Base-by-base conservation (phyloP, 2,329 filamentous ascomycete species). In the Apiospora sp. region DNA sequence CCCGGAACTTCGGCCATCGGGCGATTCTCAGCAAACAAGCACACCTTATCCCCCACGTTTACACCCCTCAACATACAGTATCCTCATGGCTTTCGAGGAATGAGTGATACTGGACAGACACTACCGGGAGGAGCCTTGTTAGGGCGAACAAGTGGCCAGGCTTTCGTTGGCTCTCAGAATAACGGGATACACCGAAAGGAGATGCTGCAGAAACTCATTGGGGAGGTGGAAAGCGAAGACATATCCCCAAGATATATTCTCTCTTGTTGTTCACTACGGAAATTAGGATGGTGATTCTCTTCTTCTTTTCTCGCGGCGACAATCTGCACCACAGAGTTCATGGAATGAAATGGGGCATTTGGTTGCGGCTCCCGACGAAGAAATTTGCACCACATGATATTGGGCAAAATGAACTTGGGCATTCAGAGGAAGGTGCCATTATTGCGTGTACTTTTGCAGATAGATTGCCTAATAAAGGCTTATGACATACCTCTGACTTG, bases 301-400 rank as follows among this genome's bases (percentile, higher is more conserved):
- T 37, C 54, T 64, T 41, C 22, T 64, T 37, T 64, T 64, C 58
- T 64, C 13, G 8, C 30, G 54, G 30, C 16, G 10, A 64, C 34
- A 34, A 64, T 24, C 30, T 41, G 19, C 22, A 41, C 58, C 34
- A 22, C 70, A 37, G 44, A 71, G 37, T 37, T 70, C 72, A 74
- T 70, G 68, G 68, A 72, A 46, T 64, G 43, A 27, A 27, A 49
- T 58, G 72, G 71, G 69, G 49, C 48, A 64, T 13, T n/a, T 64
- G 58, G 58, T 64, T 34, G 34, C 34, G 34, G 19, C 58, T 64
- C 58, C 34, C 8, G 19, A 64, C 12, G 58, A 64, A 64, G 30
- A 41, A 37, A 64, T 41, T 41, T 64, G 34, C 58, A 41, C 58
- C 58, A 41, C 58, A 64, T 41, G 34, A 64, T 16, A 30, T n/a